Base-by-base conservation (phyloP, 768 basidiomycete species). In the Naganishia antarctica region DNA sequence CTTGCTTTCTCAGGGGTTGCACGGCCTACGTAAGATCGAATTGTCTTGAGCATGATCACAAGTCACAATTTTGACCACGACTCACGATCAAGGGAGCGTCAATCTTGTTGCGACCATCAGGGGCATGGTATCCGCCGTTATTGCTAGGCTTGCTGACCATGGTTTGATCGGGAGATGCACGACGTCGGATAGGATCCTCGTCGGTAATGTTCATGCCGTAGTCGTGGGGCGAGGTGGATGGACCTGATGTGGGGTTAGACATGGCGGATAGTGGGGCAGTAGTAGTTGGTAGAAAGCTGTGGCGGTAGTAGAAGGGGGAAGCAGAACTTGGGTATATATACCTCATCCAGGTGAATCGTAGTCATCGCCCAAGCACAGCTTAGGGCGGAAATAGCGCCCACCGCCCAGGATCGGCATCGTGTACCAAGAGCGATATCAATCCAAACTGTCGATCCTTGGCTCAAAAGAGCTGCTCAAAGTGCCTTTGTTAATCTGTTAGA, bases 1-100 rank as follows among this genome's bases (percentile, higher is more conserved):
- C 66, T 59, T 63, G 57, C 21, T 60, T 34, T 25, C 58, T 51
- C 25, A 67, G 41, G 2, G 66, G 66, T 37, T 67, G 66, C 2
- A 67, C 66, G 2, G 47, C 61, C 66, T 67, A 59, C 11, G 25
- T 31, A 7, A n/a, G 44, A 32, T 48, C 25, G 41, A 29, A 49
- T 12, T n/a, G 3, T 28, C 12, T 26, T n/a, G n/a, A n/a, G 9
- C 3, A 25, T 40, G 31, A 34, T 23, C 31, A 46, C n/a, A n/a
- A n/a, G n/a, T 4, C 18, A 25, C 28, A 9, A 21, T 3, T 25
- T 21, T 3, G 18, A 3, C 32, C 9, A 25, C 29, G 3, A 57
- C 62, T 63, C n/a, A 63, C 62, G 43, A 63, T 63, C 49, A 63
- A 31, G 1, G 62, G 49, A 13, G 41, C 25, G 16, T 31, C 50